phyloP scores from a whole-genome alignment of 2,329 filamentous ascomycete species.

The Leptographium procerum region DNA sequence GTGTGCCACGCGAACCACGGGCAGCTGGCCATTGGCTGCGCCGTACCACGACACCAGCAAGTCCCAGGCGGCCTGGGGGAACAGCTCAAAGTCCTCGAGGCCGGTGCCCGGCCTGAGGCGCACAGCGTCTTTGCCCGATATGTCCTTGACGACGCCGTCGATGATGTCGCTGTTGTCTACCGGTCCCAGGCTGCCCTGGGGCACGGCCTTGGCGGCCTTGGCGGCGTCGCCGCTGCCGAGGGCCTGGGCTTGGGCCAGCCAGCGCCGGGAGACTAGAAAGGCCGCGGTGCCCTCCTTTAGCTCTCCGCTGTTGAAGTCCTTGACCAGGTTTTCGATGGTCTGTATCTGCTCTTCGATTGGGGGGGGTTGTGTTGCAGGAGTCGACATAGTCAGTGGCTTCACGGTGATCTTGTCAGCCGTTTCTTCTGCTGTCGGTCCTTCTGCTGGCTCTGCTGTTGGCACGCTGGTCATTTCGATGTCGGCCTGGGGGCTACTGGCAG shows the following conservation, averaged over 20 bases:
- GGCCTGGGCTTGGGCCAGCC: constrained; percentile 64
- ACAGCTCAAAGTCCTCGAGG: constrained; percentile 61
- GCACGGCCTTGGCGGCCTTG: constrained; percentile 45
- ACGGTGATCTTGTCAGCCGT: neutral
- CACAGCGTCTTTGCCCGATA: constrained; percentile 48
- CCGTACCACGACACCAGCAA: constrained; percentile 76
- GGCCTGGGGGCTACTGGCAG: constrained; percentile 9
- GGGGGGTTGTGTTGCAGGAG: neutral
- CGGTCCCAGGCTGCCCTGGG: constrained; percentile 55
- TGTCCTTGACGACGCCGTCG: constrained; percentile 43
- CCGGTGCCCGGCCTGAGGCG: constrained; percentile 60
- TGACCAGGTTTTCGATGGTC: constrained; percentile 52
- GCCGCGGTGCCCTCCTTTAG: constrained; percentile 62
- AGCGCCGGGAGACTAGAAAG: constrained; percentile 67
- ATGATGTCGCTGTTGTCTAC: constrained; percentile 83
- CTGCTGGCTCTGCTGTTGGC: constrained; percentile 4
- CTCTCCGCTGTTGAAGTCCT: constrained; percentile 38
- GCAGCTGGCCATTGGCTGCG: constrained; percentile 52
- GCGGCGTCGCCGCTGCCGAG: constrained; percentile 45
- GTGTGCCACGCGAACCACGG: constrained; percentile 67
- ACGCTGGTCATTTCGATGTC: constrained; percentile 35
- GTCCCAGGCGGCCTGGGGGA: constrained; percentile 73
- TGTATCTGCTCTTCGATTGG: constrained; percentile 49
- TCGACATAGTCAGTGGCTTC: neutral
- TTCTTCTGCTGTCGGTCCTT: neutral